Evolutionary conservation across 2,329 filamentous ascomycete species (phyloP), one percentile per base, ranked within the genome.

Genomic region (Sporothrix sp.): DNA sequence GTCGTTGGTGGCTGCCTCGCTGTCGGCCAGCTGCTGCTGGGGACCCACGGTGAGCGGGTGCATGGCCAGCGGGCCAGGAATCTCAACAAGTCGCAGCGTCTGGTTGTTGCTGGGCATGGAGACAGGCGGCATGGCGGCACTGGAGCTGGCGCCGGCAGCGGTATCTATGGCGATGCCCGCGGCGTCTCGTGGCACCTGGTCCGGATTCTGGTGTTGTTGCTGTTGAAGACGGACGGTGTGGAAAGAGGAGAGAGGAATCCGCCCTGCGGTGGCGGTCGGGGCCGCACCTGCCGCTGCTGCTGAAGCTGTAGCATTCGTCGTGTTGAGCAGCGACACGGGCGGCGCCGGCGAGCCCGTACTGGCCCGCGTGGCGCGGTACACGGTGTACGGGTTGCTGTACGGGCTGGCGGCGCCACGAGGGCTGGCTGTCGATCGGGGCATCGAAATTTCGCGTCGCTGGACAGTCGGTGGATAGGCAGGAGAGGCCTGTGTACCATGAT

Each of bases 291-390:
- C 25, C 37, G n/a, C 35, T 28, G 13, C 40, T 9, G 3, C 8
- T 37, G 50, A 2, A 25, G 14, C 14, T 32, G 45, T 25, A 16
- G 27, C 18, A 27, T 37, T 25, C 18, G 33, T 21, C 8, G 40
- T 42, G 13, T 52, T 52, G 40, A 35, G 51, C 6, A 52, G 30
- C 14, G 52, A 50, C 6, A 53, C 32, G 14, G 52, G 52, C 30
- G 52, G 52, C 1, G 53, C 53, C 2, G 51, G 55, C 14, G 55
- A 52, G 10, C 32, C 7, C 11, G 46, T 40, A 33, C 25, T 51
- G 35, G 43, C 30, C 7, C 49, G 44, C 5, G 45, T 16, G n/a
- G 38, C 20, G 7, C 51, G 38, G 39, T 51, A 48, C 21, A 30
- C 28, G 23, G 40, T 30, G 20, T 54, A 51, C 7, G 50, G 43